Evolutionary conservation across 208 protist species (phyloP), one percentile per base, ranked within the genome.

Genomic region (Crithidia mellificae): DNA sequence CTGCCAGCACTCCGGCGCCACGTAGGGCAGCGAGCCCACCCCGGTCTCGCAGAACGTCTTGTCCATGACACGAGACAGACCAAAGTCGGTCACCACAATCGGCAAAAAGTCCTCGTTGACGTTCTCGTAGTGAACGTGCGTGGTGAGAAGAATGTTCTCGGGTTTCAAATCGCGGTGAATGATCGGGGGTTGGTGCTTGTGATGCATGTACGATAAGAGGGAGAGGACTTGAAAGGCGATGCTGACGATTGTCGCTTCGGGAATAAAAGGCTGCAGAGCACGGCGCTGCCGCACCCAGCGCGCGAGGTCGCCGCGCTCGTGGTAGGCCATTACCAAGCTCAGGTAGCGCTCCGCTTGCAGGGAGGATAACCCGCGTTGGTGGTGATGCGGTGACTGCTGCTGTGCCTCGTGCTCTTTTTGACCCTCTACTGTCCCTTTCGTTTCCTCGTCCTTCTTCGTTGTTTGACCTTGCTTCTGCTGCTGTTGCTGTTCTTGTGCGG

Each of bases 81-180:
- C 85, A 63, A 91, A 86, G 72, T 91, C 85, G 1, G 85, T 88
- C n/a, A 91, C 67, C 14, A 86, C 77, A 50, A 88, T 75, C 8
- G 75, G 76, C 43, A 86, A 24, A 27, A 77, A 59, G 55, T 70
- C 34, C 6, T 50, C 46, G 49, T 54, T 59, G 11, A 57, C 49
- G 34, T 63, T 57, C 53, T 72, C 65, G 41, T 68, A 64, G 52
- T 59, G 44, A n/a, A 74, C 58, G 55, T 91, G 85, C 36, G 84
- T 54, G 36, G 87, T 80, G 9, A 84, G 77, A 8, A 63, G 19
- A 41, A 91, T 87, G 73, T 98, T 98, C 75, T 98, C 94, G 7
- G 91, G 92, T 76, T 99, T 99, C 24, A 99, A 66, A 72, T 99
- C 98, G 58, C 97, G 98, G 73, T 99, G 98, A 63, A 99, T 97